A percentile compares a stretch with the other conserved stretches of the same genome.
Evolutionary conservation across 441 rosid species (phyloP).

Genomic region (Monsonia emarginata): DNA sequence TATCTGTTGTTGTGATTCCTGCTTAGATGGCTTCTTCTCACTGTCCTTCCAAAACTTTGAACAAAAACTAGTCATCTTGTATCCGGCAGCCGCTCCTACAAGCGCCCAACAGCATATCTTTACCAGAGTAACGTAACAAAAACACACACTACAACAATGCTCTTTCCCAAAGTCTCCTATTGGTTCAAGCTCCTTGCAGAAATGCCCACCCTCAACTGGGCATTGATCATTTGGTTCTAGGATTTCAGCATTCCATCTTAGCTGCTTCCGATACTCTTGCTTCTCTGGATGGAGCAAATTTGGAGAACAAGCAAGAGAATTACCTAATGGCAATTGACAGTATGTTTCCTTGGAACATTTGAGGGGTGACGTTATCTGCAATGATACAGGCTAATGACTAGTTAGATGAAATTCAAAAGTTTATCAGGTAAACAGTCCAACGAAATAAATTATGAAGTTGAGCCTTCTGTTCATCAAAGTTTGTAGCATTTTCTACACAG

Average conservation of each 20-base stretch:
- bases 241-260: slow-evolving; percentile 22
- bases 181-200: slow-evolving; percentile 19
- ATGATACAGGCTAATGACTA: slow-evolving; percentile 2
- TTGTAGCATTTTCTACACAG: not conserved
- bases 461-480: not conserved
- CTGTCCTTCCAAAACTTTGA: slow-evolving; percentile 28
- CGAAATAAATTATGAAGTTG: too few relatives aligned
- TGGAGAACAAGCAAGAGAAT: slow-evolving; percentile 35
- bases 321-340: slow-evolving; percentile 20
- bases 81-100: slow-evolving; percentile 34
- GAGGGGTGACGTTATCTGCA: slow-evolving; percentile 35
- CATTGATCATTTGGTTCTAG: slow-evolving; percentile 33
- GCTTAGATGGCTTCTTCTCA: slow-evolving; percentile 24
- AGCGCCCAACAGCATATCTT: slow-evolving; percentile 49
- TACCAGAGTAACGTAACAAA: slow-evolving; percentile 20
- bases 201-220: slow-evolving; percentile 29
- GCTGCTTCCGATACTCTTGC: slow-evolving; percentile 30
- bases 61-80: slow-evolving; percentile 26
- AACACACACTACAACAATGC: slow-evolving; percentile 21
- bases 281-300: slow-evolving; percentile 28
- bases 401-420: slow-evolving; percentile 4
- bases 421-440: not conserved
- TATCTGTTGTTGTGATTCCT: slow-evolving; percentile 23
- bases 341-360: slow-evolving; percentile 31
- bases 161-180: slow-evolving; percentile 22